Conservation (phyloP, 2,329 filamentous ascomycete genomes). For the Teratosphaeria destructans region DNA sequence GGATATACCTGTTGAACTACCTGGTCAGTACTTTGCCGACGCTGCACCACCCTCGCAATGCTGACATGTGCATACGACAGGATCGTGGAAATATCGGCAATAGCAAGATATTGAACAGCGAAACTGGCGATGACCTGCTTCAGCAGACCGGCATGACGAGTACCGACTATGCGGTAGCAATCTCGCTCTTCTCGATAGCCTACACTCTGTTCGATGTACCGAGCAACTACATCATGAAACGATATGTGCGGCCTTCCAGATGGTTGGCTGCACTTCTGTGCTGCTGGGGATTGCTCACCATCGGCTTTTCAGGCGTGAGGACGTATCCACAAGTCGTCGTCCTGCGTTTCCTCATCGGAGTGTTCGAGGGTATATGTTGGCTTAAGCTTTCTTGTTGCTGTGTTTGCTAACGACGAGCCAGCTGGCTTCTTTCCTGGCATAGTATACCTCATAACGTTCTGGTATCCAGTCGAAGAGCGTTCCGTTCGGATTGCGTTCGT, state of each 20-base stretch:
- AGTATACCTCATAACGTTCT: neutral
- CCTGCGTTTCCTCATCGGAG: neutral
- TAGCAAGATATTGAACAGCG: slow-evolving; percentile 6
- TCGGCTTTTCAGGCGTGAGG: slow-evolving; percentile 28
- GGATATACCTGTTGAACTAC: neutral
- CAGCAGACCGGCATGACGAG: slow-evolving; percentile 44
- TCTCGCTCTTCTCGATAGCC: slow-evolving; percentile 24
- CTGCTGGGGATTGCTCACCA: slow-evolving; percentile 30
- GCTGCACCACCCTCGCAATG: no score
- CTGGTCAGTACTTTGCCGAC: slow-evolving; percentile 45
- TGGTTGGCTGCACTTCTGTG: slow-evolving; percentile 31
- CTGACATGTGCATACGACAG: no score
- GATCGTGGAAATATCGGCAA: no score
- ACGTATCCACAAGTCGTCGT: slow-evolving; percentile 22
- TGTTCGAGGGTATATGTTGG: neutral
- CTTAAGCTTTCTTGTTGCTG: neutral
- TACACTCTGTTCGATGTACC: slow-evolving; percentile 25
- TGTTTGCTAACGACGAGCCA: neutral
- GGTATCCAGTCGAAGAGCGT: neutral
- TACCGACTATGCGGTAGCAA: slow-evolving; percentile 44
- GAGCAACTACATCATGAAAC: slow-evolving; percentile 33
- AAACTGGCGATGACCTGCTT: slow-evolving; percentile 43
- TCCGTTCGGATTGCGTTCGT: slow-evolving; percentile 14
- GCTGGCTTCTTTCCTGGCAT: neutral
- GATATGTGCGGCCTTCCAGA: slow-evolving; percentile 27